Percentiles rank a stretch among this genome's conserved stretches.
phyloP scores from a whole-genome alignment of 305 asterid species.

The Fraxinus sp. region DNA sequence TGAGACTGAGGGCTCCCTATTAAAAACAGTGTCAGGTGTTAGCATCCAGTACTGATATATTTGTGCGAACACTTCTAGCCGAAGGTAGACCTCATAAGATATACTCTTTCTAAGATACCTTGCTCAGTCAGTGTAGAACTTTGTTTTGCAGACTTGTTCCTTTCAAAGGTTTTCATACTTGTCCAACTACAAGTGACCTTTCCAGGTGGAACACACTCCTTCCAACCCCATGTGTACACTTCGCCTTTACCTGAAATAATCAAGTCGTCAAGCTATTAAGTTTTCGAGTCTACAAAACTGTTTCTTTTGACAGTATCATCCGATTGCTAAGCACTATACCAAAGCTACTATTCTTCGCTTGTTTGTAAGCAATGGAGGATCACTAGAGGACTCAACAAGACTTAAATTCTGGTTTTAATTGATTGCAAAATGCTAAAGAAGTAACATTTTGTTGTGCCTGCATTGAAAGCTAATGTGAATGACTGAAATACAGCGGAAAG shows the following conservation, averaged over 20 bases:
- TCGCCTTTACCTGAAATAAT: conserved; percentile 49
- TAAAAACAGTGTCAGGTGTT: conserved; percentile 24
- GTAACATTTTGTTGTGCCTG: conserved; percentile 1
- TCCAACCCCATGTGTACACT: conserved; percentile 73
- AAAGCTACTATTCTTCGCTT: background rate
- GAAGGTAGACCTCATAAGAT: background rate
- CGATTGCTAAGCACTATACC: background rate
- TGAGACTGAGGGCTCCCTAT: conserved; percentile 39
- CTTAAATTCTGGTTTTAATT: background rate
- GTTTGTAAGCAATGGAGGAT: background rate
- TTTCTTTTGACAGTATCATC: background rate
- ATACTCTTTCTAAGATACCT: conserved; percentile 34
- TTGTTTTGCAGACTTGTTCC: conserved; percentile 34
- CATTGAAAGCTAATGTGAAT: background rate
- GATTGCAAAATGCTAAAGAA: background rate
- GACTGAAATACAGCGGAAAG: background rate
- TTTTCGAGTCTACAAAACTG: background rate
- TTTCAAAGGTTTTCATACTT: conserved; percentile 33
- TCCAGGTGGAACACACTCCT: conserved; percentile 65
- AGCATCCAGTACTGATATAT: conserved; percentile 17
- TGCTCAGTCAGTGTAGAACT: conserved; percentile 36
- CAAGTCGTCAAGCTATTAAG: conserved; percentile 4
- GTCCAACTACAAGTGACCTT: conserved; percentile 36
- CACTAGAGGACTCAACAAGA: background rate
- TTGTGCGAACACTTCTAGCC: background rate